These are phyloP conservation scores for Fusarium xylarioides DNA, from an alignment of 2,329 filamentous ascomycete genomes.

Conservation along the genomic window DNA sequence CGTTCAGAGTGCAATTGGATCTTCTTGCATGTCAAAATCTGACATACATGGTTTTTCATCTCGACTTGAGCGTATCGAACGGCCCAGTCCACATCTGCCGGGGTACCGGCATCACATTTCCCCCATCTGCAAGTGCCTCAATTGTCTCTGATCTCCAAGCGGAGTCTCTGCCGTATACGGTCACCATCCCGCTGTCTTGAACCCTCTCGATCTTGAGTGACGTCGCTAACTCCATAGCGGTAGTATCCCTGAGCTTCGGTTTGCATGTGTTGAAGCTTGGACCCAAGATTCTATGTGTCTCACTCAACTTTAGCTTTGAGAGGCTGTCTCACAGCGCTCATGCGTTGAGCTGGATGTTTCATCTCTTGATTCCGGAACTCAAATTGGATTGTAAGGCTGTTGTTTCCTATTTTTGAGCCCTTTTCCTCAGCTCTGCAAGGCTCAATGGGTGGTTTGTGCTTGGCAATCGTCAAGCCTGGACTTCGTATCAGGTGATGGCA, in stretches of 20 bases:
- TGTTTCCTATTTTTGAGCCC: neutral
- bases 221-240: constrained; percentile 25
- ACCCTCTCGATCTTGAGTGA: constrained; percentile 25
- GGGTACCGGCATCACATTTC: constrained; percentile 38
- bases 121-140: constrained; percentile 36
- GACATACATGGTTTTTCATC: constrained; percentile 34
- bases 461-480: constrained; percentile 2
- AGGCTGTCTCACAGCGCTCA: constrained; percentile 16
- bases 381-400: neutral
- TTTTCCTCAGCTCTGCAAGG: neutral
- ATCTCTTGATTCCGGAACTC: neutral
- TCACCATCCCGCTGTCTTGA: constrained; percentile 22
- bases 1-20: constrained; percentile 10
- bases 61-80: constrained; percentile 24
- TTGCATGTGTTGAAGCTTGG: constrained; percentile 17
- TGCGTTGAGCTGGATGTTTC: constrained; percentile 14
- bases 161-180: constrained; percentile 17
- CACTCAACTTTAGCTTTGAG: constrained; percentile 21
- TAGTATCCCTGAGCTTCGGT: neutral
- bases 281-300: constrained; percentile 19
- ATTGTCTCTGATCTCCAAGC: constrained; percentile 37
- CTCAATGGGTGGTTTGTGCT: constrained; percentile 7
- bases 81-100: constrained; percentile 35
- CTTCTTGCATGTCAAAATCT: constrained; percentile 28
- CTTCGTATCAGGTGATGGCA: constrained; percentile 28